phyloP scores from a whole-genome alignment of 1,284 basidiomycete species.

The Naganishia albida region DNA sequence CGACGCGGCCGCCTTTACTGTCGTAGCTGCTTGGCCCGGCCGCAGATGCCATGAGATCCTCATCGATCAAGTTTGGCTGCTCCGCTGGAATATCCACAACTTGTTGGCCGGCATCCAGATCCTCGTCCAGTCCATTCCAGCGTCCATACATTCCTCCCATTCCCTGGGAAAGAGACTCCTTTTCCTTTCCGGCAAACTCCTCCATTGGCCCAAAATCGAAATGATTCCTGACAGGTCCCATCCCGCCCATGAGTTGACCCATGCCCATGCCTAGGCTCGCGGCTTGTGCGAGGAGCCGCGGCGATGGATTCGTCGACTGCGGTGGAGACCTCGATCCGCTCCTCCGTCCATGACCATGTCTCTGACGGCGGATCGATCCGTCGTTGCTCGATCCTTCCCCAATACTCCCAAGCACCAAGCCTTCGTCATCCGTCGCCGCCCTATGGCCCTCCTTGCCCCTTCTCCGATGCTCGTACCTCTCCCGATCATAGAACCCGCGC shows the following conservation, averaged over 20 bases:
- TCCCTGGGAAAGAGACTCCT: conserved; percentile 54
- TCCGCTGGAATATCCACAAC: conserved; percentile 34
- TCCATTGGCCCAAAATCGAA: conserved; percentile 83
- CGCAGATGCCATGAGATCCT: conserved; percentile 12
- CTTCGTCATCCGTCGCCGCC: conserved; percentile 9
- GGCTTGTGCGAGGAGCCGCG: conserved; percentile 26
- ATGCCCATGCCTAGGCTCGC: conserved; percentile 30
- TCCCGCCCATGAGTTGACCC: conserved; percentile 35
- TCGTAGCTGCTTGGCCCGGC: conserved; percentile 20
- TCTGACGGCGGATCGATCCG: conserved; percentile 7
- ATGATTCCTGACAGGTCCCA: conserved; percentile 44
- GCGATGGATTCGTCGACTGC: conserved; percentile 1
- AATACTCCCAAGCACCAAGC: conserved; percentile 3
- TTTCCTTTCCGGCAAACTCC: conserved; percentile 73
- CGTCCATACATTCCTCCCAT: conserved; percentile 23
- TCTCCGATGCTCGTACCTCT: conserved; percentile 12
- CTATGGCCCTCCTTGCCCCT: not conserved
- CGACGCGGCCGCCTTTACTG: conserved; percentile 20
- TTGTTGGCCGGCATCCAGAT: conserved; percentile 21
- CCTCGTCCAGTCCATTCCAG: conserved; percentile 27
- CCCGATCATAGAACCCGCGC: conserved; percentile 1
- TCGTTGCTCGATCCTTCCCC: conserved; percentile 16
- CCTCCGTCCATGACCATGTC: conserved; percentile 8
- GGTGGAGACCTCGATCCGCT: conserved; percentile 11
- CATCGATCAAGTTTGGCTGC: conserved; percentile 21